Evolutionary conservation across 768 basidiomycete genomes (phyloP).

Genomic region (Strobilomyces dryophilus): DNA sequence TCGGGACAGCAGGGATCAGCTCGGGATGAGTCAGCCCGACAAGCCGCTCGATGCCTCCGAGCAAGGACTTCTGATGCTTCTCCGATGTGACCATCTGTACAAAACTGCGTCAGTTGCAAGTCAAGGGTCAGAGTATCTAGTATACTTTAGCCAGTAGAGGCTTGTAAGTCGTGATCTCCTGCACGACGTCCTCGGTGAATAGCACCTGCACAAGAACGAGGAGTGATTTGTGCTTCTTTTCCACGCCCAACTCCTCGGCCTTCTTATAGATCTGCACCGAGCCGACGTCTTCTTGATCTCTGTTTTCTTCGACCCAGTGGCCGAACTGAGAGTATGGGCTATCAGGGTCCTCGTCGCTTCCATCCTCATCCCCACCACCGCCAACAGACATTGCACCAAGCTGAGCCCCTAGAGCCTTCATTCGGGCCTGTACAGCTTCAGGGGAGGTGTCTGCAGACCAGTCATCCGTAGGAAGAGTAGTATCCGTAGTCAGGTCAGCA

Average conservation of each 20-base stretch:
- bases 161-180: slow-evolving; percentile 61
- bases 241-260: slow-evolving; percentile 86
- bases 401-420: slow-evolving; percentile 61
- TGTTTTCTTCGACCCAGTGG: slow-evolving; percentile 78
- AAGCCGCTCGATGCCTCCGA: slow-evolving; percentile 89
- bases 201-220: slow-evolving; percentile 79
- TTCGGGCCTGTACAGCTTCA: slow-evolving; percentile 81
- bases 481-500: slow-evolving; percentile 63
- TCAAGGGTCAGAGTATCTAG: background rate
- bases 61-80: slow-evolving; percentile 91
- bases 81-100: slow-evolving; percentile 81
- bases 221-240: slow-evolving; percentile 91
- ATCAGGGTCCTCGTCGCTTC: slow-evolving; percentile 81
- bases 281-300: slow-evolving; percentile 32
- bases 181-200: slow-evolving; percentile 69
- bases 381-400: slow-evolving; percentile 50
- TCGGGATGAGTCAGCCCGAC: slow-evolving; percentile 74
- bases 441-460: slow-evolving; percentile 93
- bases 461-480: slow-evolving; percentile 62
- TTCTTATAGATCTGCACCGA: slow-evolving; percentile 77
- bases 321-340: slow-evolving; percentile 85
- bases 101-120: slow-evolving; percentile 5
- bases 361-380: slow-evolving; percentile 68
- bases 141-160: slow-evolving; percentile 70
- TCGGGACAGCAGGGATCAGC: slow-evolving; percentile 69